Conservation (phyloP, 2,329 filamentous ascomycete genomes). For the Calonectria pseudoreteaudii region DNA sequence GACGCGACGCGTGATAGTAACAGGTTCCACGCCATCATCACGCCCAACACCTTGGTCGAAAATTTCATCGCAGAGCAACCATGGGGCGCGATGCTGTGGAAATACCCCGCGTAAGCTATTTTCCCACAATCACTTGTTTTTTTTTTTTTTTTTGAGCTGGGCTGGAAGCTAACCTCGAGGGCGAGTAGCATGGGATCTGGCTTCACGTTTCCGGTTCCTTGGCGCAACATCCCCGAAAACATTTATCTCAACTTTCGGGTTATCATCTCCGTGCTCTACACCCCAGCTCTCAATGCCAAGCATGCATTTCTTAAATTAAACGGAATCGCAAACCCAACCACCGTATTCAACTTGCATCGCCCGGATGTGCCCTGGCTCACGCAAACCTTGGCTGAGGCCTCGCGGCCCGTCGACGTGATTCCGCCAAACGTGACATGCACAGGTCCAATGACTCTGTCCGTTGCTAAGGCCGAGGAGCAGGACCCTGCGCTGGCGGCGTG, state of each 20-base stretch:
- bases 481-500: conserved; percentile 58
- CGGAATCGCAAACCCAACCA: conserved; percentile 40
- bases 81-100: conserved; percentile 34
- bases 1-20: conserved; percentile 37
- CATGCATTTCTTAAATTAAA: conserved; percentile 48
- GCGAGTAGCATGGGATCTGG: conserved; percentile 52
- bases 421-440: conserved; percentile 40
- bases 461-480: conserved; percentile 47
- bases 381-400: conserved; percentile 39
- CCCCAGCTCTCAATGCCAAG: conserved; percentile 26
- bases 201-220: conserved; percentile 58
- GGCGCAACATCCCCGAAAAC: conserved; percentile 54
- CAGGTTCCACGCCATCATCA: conserved; percentile 52
- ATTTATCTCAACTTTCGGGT: conserved; percentile 41
- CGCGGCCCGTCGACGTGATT: conserved; percentile 52
- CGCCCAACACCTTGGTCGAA: conserved; percentile 54
- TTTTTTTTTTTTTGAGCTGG: background rate
- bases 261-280: conserved; percentile 30
- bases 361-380: conserved; percentile 41
- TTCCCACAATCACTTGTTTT: no score
- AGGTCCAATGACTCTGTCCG: conserved; percentile 59
- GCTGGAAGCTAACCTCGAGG: no score
- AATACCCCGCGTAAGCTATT: conserved; percentile 35
- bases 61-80: conserved; percentile 33
- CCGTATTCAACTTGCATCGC: conserved; percentile 36